Percentiles rank a stretch among this genome's conserved stretches.
phyloP scores from a whole-genome alignment of 805 yeast genomes.

The Sugiyamaella boreocaroliniensis region DNA sequence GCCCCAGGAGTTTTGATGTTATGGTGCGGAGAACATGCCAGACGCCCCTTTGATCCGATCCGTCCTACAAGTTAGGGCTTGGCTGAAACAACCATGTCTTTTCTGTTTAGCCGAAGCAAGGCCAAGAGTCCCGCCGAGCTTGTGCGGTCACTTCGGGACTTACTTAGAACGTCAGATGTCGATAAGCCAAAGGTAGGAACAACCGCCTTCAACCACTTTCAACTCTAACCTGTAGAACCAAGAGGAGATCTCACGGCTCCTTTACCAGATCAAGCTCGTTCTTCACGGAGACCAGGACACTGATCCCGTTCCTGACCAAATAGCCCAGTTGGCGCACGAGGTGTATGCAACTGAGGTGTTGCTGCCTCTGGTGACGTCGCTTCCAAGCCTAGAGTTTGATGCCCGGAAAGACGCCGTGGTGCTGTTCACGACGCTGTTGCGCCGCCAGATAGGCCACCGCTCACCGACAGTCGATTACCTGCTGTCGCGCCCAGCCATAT shows the following conservation, averaged over 20 bases:
- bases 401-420: constrained; percentile 75
- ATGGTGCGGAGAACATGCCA: constrained; percentile 2
- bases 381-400: constrained; percentile 77
- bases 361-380: constrained; percentile 49
- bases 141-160: constrained; percentile 68
- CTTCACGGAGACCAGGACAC: constrained; percentile 57
- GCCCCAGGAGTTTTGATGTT: too few species aligned
- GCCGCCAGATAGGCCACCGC: constrained; percentile 68
- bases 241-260: constrained; percentile 65
- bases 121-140: constrained; percentile 87
- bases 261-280: constrained; percentile 57
- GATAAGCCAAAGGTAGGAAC: background rate
- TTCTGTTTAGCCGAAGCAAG: constrained; percentile 73
- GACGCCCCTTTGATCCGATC: background rate
- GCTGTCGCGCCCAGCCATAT: constrained; percentile 55
- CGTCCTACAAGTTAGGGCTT: background rate
- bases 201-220: background rate
- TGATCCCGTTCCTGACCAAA: constrained; percentile 59
- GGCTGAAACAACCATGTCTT: constrained; percentile 52
- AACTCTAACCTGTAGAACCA: constrained; percentile 38
- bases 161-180: constrained; percentile 43
- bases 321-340: constrained; percentile 72
- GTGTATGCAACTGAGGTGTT: constrained; percentile 67
- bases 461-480: constrained; percentile 86
- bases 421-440: constrained; percentile 66